Base-by-base conservation (phyloP, 129 eudicot genomes). In the Dittrichia graveolens region DNA sequence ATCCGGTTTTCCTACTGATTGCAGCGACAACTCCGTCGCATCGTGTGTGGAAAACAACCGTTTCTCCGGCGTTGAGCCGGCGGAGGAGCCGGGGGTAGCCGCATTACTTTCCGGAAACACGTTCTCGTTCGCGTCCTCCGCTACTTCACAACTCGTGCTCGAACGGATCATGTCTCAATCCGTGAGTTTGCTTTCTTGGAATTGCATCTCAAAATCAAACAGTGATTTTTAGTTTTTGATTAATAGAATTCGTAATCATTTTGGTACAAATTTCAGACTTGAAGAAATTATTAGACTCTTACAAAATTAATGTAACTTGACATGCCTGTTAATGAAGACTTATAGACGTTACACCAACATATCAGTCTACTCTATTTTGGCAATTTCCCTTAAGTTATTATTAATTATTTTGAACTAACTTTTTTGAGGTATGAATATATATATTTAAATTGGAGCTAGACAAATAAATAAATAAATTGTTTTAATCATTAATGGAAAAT, bases 111-210 rank as follows among this genome's bases (percentile, higher is more conserved):
- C 95, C 2, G 96, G 98, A 24, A 89, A 88, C 75, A 88, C 97
- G 9, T 94, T 94, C 67, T 85, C 98, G 5, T 94, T 94, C 60
- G 98, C 98, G 78, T 90, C 97, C 7, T 90, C 98, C 11, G 89
- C 96, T 0, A 90, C 98, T 58, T 94, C 98, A 11, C 98, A 94
- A 37, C 93, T 94, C 16, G 91, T 94, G 60, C 93, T 94, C 43
- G 98, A 94, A 83, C 91, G 97, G 18, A 94, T 94, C 72, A 94
- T 94, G 98, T 88, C 93, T 75, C 98, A 94, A 43, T 87, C 98
- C 8, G 98, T 93, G 64, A 68, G 96, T 73, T 31, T 10, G 7
- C 11, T 38, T 48, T 41, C 42, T 71, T 3, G 18, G 42, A 2
- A 7, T 67, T 15, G 56, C 13, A 5, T 3, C 15, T 55, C 65